phyloP scores from a whole-genome alignment of 352 stramenopile genomes.

The Phytophthora multivora region DNA sequence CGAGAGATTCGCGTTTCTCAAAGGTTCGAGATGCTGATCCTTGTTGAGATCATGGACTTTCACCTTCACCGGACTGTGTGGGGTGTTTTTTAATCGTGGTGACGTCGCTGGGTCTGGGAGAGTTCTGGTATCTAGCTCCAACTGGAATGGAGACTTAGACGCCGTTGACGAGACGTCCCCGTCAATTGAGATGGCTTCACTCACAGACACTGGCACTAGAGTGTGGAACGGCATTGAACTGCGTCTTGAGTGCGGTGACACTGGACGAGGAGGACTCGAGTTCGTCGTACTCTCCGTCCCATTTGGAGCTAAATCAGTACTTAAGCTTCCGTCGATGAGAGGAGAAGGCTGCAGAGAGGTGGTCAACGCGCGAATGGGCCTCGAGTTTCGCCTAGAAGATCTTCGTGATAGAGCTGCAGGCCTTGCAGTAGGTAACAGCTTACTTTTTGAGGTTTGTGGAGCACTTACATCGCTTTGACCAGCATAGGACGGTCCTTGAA shows the following conservation, averaged over 20 bases:
- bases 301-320: neutral
- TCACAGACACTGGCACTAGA: slow-evolving; percentile 2
- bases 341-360: neutral
- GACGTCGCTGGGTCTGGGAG: neutral
- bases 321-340: neutral
- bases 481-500: neutral
- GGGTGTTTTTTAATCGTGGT: neutral
- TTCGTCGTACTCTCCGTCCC: neutral
- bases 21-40: neutral
- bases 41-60: slow-evolving; percentile 3
- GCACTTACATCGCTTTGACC: neutral
- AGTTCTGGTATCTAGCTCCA: neutral
- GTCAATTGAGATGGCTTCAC: neutral
- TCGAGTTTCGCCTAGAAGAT: slow-evolving; percentile 1
- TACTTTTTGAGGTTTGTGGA: neutral
- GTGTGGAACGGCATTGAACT: neutral
- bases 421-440: neutral
- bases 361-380: neutral
- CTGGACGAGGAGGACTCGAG: neutral
- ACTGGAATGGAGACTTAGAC: no score
- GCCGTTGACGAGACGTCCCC: neutral
- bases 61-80: neutral
- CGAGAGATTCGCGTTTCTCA: slow-evolving; percentile 20
- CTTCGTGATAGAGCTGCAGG: slow-evolving; percentile 1
- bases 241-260: neutral